Evolutionary conservation across 2,329 filamentous ascomycete species (phyloP).

Genomic region (Fusarium scirpi): DNA sequence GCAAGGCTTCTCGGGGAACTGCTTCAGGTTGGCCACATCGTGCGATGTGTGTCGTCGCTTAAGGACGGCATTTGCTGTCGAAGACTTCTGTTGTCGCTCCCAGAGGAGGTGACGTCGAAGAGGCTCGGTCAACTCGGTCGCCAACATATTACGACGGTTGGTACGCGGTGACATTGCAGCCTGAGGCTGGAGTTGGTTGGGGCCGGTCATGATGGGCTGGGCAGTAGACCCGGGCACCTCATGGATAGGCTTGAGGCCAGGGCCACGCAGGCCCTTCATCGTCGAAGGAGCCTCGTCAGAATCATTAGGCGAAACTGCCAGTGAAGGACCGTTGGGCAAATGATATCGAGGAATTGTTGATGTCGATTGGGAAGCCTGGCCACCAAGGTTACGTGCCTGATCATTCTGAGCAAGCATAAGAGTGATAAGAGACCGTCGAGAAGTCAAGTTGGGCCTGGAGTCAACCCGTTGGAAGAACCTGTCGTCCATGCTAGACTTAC

Average conservation of each 20-base stretch:
- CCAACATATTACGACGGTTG: constrained; percentile 93
- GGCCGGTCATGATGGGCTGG: constrained; percentile 83
- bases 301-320: constrained; percentile 67
- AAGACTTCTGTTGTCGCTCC: constrained; percentile 95
- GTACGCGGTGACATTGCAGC: constrained; percentile 89
- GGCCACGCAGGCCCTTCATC: constrained; percentile 69
- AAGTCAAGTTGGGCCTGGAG: constrained; percentile 85
- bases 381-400: constrained; percentile 75
- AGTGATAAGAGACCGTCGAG: constrained; percentile 88
- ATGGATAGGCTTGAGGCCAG: constrained; percentile 65
- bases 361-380: constrained; percentile 74
- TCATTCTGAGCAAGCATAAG: constrained; percentile 85
- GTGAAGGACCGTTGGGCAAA: constrained; percentile 58
- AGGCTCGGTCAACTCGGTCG: constrained; percentile 92
- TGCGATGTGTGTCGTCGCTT: constrained; percentile 92
- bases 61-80: constrained; percentile 86
- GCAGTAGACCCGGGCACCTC: constrained; percentile 74
- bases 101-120: constrained; percentile 91
- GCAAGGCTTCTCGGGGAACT: constrained; percentile 77
- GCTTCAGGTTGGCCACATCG: constrained; percentile 87
- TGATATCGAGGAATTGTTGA: constrained; percentile 75
- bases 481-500: constrained; percentile 84
- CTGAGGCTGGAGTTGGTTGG: constrained; percentile 72
- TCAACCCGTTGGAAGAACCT: constrained; percentile 91
- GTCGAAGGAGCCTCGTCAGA: constrained; percentile 72